These are phyloP conservation scores for Solanum sparsipilum DNA, from an alignment of 257 asterid species.

Conservation along the genomic window DNA sequence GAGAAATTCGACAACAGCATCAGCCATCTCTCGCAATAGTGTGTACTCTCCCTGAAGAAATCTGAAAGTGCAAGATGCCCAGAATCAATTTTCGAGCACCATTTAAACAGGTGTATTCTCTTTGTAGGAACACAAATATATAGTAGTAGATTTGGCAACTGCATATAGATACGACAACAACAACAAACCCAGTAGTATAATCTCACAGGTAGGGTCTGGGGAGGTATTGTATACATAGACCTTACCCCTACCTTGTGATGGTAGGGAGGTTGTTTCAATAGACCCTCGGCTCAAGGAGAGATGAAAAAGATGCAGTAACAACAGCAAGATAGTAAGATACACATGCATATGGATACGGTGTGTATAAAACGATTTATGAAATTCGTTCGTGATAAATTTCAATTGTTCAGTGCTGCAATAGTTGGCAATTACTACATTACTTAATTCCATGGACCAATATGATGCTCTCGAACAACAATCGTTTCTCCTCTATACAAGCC, in stretches of 20 bases:
- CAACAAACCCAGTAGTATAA: background rate
- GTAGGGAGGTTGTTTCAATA: background rate
- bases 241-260: background rate
- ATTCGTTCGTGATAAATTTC: background rate
- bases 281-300: background rate
- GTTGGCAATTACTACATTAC: background rate
- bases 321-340: background rate
- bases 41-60: background rate
- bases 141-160: background rate
- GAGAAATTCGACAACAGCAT: conserved; percentile 34
- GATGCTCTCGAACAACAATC: background rate
- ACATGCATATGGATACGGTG: background rate
- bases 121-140: background rate
- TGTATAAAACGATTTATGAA: background rate
- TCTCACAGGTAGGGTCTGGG: background rate
- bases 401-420: background rate
- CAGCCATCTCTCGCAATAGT: conserved; percentile 12
- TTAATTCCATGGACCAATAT: background rate
- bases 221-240: background rate
- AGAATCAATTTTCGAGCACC: background rate
- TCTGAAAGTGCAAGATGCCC: background rate
- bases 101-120: background rate
- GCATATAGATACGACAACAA: background rate
- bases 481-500: background rate
- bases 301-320: background rate